Conservation (phyloP, 352 stramenopile genomes). For the Phytophthora citricola region DNA sequence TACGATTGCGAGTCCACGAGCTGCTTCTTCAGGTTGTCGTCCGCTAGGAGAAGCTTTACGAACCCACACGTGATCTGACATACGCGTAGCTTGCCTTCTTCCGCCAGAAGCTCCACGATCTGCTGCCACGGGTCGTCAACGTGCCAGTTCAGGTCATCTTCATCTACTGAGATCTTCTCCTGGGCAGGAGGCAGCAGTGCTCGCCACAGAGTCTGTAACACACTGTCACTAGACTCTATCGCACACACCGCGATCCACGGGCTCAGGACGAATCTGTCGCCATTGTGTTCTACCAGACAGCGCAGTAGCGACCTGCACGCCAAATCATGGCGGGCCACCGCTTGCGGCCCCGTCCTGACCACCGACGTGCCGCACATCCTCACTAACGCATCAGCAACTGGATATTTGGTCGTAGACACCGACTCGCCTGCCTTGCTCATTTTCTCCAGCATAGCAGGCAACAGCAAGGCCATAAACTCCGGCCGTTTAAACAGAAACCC, state of each 20-base stretch:
- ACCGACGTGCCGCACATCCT: conserved; percentile 35
- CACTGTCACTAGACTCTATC: conserved; percentile 57
- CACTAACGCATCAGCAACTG: conserved; percentile 71
- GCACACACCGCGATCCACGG: conserved; percentile 77
- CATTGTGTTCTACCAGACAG: conserved; percentile 79
- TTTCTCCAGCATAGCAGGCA: conserved; percentile 78
- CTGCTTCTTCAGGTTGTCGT: conserved; percentile 37
- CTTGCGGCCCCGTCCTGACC: conserved; percentile 23
- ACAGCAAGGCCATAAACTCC: conserved; percentile 70
- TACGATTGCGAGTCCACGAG: conserved; percentile 39
- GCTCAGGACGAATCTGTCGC: conserved; percentile 75
- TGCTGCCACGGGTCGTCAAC: conserved; percentile 53
- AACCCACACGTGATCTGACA: conserved; percentile 53
- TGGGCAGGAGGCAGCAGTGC: conserved; percentile 42
- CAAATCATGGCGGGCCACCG: conserved; percentile 55
- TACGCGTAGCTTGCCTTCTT: conserved; percentile 51
- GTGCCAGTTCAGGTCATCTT: conserved; percentile 40
- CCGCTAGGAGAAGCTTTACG: conserved; percentile 46
- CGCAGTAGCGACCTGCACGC: conserved; percentile 75
- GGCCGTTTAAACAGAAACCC: conserved; percentile 81
- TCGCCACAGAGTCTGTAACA: conserved; percentile 57
- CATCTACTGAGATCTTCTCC: conserved; percentile 5
- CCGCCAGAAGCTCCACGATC: conserved; percentile 57
- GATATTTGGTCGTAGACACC: conserved; percentile 64
- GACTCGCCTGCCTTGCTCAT: conserved; percentile 71